A percentile compares a stretch with the other conserved stretches of the same genome.
phyloP scores from a whole-genome alignment of 495 filamentous ascomycete species.

The Lasiosphaeria ovina region DNA sequence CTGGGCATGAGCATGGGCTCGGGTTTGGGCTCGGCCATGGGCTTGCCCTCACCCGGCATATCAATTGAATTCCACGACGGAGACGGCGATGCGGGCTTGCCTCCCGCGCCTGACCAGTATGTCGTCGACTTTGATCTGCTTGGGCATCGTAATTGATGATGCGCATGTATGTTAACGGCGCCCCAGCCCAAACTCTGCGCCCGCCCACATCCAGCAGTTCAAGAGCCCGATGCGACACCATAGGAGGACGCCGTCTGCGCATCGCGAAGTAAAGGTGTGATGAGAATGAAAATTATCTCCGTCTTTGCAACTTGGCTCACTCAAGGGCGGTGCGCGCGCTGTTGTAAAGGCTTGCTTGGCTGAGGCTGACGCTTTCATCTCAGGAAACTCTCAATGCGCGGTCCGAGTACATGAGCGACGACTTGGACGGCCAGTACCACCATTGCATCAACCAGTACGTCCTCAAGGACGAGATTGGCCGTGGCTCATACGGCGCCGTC shows the following conservation, averaged over 20 bases:
- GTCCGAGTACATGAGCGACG: slow-evolving; percentile 81
- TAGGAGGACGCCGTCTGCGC: slow-evolving; percentile 64
- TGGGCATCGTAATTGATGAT: neutral
- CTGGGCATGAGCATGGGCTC: too few relatives aligned
- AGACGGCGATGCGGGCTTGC: slow-evolving; percentile 10
- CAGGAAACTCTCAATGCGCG: slow-evolving; percentile 90
- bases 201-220: slow-evolving; percentile 36
- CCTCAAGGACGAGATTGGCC: slow-evolving; percentile 92
- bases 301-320: too few relatives aligned
- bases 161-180: neutral
- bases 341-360: neutral
- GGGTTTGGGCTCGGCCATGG: slow-evolving; percentile 1
- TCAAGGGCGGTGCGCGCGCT: neutral
- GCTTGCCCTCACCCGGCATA: slow-evolving; percentile 38
- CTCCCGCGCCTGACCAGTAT: slow-evolving; percentile 32
- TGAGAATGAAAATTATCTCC: too few relatives aligned
- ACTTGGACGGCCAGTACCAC: slow-evolving; percentile 70
- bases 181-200: slow-evolving; percentile 36
- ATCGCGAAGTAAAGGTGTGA: slow-evolving; percentile 67
- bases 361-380: neutral
- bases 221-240: slow-evolving; percentile 76
- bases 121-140: slow-evolving; percentile 11
- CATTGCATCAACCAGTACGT: slow-evolving; percentile 92
- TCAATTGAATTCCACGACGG: slow-evolving; percentile 37
- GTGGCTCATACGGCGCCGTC: slow-evolving; percentile 92